Percentiles rank a stretch among this genome's conserved stretches.
Evolutionary conservation across 345 rosid genomes (phyloP).

Genomic region (Camelina sativa): DNA sequence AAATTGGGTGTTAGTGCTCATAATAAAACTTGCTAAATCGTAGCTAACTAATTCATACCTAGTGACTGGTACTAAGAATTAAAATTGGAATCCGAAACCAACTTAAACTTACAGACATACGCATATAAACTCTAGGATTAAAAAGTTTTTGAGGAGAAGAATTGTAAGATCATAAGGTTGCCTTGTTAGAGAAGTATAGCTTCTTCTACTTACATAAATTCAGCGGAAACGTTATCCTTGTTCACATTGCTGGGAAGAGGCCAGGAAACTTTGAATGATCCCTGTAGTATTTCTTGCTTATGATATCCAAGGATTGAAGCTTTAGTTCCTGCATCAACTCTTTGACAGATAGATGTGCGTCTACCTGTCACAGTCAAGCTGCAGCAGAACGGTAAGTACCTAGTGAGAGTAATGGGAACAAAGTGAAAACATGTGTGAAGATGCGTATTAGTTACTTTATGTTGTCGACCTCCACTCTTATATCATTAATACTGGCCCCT

Average conservation of each 20-base stretch:
- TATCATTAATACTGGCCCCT: constrained; percentile 62
- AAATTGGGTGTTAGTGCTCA: constrained; percentile 15
- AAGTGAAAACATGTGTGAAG: neutral
- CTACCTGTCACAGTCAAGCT: constrained; percentile 67
- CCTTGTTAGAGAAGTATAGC: constrained; percentile 18
- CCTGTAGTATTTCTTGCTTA: constrained; percentile 61
- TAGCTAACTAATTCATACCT: neutral
- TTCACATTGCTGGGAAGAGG: constrained; percentile 64
- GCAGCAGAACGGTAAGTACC: constrained; percentile 28
- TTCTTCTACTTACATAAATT: constrained; percentile 63
- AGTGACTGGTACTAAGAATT: neutral
- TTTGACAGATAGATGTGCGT: constrained; percentile 48
- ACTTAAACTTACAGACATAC: neutral
- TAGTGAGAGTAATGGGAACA: constrained; percentile 9
- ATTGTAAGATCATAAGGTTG: neutral
- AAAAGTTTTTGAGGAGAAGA: neutral
- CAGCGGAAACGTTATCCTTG: constrained; percentile 67
- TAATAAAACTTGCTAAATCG: neutral
- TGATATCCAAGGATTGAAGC: constrained; percentile 50
- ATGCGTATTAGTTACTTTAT: constrained; percentile 49
- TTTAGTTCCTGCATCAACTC: constrained; percentile 36
- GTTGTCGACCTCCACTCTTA: constrained; percentile 76
- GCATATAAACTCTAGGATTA: neutral
- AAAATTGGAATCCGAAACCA: constrained; percentile 20
- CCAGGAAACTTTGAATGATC: constrained; percentile 71